Percentiles rank a stretch among this genome's conserved stretches.
These are phyloP conservation scores for Gelatoporia subvermispora DNA, from an alignment of 768 basidiomycete genomes.

Conservation along the genomic window DNA sequence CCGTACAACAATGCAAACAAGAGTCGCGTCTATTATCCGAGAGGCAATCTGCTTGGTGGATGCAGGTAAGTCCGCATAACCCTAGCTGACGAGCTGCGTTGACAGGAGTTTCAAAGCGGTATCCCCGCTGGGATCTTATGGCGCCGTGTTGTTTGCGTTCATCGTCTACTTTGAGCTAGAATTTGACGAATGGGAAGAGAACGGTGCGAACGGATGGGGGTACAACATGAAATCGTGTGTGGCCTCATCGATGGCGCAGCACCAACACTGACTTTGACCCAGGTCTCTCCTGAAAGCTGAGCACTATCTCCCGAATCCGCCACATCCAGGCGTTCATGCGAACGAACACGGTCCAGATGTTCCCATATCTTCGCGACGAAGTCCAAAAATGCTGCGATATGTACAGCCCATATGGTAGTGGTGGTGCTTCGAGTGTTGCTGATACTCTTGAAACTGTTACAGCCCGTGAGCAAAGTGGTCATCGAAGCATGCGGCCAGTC, in stretches of 20 bases:
- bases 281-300: slow-evolving; percentile 21
- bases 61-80: slow-evolving; percentile 18
- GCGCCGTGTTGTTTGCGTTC: slow-evolving; percentile 10
- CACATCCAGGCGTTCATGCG: background rate
- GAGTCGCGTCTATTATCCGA: slow-evolving; percentile 17
- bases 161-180: slow-evolving; percentile 3
- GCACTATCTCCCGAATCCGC: slow-evolving; percentile 7
- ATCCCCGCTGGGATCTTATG: slow-evolving; percentile 24
- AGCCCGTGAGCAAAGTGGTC: slow-evolving; percentile 5
- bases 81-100: no score
- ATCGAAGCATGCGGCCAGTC: slow-evolving; percentile 1
- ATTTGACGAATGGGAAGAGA: slow-evolving; percentile 17
- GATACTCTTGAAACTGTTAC: no score
- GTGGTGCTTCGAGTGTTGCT: background rate
- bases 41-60: slow-evolving; percentile 24
- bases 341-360: slow-evolving; percentile 7
- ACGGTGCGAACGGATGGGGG: slow-evolving; percentile 19
- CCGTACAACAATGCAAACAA: slow-evolving; percentile 11
- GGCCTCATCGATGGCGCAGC: background rate
- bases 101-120: no score
- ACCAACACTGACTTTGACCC: background rate
- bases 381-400: background rate
- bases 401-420: background rate
- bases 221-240: slow-evolving; percentile 14
- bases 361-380: background rate